These are phyloP conservation scores for Darksidea phi DNA, from an alignment of 495 filamentous ascomycete genomes.

Conservation along the genomic window DNA sequence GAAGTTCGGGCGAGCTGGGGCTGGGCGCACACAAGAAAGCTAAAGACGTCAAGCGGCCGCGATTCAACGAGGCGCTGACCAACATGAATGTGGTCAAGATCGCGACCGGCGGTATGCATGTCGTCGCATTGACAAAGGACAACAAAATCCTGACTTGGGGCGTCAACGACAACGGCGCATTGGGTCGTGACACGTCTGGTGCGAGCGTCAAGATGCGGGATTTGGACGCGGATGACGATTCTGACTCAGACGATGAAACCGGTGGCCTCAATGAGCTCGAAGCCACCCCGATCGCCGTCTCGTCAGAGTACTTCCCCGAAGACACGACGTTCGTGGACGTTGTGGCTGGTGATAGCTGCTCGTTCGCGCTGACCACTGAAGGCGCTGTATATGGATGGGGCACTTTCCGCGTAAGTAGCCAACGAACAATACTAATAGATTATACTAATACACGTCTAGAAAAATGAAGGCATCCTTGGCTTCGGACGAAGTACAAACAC, in stretches of 20 bases:
- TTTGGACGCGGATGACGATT: conserved; percentile 52
- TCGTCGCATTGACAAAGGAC: conserved; percentile 61
- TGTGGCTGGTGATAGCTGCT: conserved; percentile 61
- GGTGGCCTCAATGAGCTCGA: conserved; percentile 59
- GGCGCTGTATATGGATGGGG: conserved; percentile 72
- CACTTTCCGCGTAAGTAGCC: conserved; percentile 59
- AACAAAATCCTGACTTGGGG: conserved; percentile 70
- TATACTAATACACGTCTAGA: conserved; percentile 43
- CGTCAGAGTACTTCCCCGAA: conserved; percentile 50
- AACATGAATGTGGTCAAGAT: conserved; percentile 63
- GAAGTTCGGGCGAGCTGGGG: conserved; percentile 66
- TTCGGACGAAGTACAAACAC: conserved; percentile 51
- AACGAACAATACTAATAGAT: background rate
- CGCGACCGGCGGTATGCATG: conserved; percentile 67
- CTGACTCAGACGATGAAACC: conserved; percentile 51
- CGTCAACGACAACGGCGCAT: conserved; percentile 66
- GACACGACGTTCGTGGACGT: conserved; percentile 59
- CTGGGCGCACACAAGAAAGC: conserved; percentile 60
- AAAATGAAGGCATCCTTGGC: conserved; percentile 68
- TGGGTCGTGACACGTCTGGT: conserved; percentile 61
- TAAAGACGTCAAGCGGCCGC: conserved; percentile 67
- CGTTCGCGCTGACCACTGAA: conserved; percentile 62
- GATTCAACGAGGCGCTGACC: conserved; percentile 60
- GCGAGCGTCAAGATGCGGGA: conserved; percentile 59
- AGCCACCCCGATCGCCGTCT: conserved; percentile 55